A percentile compares a stretch with the other conserved stretches of the same genome.
Conservation (phyloP, 2,329 filamentous ascomycete genomes). For the Ascochyta rabiei region DNA sequence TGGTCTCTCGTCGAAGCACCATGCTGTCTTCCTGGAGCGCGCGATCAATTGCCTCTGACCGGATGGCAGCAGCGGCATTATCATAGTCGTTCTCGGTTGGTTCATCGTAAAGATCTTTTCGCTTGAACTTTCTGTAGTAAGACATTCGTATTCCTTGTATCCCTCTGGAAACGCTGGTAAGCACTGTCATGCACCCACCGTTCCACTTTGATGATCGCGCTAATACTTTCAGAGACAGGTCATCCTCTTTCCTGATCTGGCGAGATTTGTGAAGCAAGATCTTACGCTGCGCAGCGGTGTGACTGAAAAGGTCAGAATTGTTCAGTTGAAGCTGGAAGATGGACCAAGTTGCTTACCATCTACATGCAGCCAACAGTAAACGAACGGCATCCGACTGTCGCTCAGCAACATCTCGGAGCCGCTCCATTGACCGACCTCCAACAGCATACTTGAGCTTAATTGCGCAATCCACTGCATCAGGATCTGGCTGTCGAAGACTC, state of each 20-base stretch:
- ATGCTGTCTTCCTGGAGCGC: constrained; percentile 42
- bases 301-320: constrained; percentile 34
- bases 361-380: constrained; percentile 39
- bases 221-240: constrained; percentile 35
- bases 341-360: constrained; percentile 29
- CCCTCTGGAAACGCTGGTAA: constrained; percentile 40
- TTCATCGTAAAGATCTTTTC: constrained; percentile 21
- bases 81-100: constrained; percentile 42
- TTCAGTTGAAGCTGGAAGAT: background rate
- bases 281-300: constrained; percentile 45
- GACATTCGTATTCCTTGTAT: constrained; percentile 43
- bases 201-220: constrained; percentile 39
- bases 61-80: constrained; percentile 37
- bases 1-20: constrained; percentile 41
- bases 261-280: constrained; percentile 46
- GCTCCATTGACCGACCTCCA: constrained; percentile 40
- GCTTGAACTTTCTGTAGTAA: constrained; percentile 37
- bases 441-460: constrained; percentile 41
- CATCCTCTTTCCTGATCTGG: constrained; percentile 43
- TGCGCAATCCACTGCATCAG: constrained; percentile 41
- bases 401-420: constrained; percentile 39
- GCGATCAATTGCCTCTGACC: constrained; percentile 46
- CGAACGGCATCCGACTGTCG: constrained; percentile 44
- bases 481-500: constrained; percentile 38
- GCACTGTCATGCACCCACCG: constrained; percentile 33